phyloP scores from a whole-genome alignment of 1,284 basidiomycete genomes.

The Ceratobasidium sp. region DNA sequence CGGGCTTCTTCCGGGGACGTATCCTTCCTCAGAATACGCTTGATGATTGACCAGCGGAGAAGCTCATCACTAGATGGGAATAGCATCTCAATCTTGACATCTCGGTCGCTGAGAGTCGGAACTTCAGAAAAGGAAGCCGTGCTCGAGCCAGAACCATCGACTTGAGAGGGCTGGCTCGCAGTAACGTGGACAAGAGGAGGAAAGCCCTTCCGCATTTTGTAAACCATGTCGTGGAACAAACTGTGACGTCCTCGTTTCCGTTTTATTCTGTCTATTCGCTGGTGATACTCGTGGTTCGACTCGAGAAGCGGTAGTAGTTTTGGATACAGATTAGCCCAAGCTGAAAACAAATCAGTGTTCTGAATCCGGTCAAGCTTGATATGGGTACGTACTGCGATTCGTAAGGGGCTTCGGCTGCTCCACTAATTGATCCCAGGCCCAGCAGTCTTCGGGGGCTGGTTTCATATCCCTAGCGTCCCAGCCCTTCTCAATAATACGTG shows the following conservation, averaged over 20 bases:
- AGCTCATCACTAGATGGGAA: conserved; percentile 18
- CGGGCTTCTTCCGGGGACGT: not conserved
- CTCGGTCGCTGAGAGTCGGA: not conserved
- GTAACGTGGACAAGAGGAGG: too few species aligned
- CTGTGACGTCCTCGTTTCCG: not conserved
- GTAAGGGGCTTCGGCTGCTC: too few species aligned
- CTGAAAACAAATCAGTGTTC: too few species aligned
- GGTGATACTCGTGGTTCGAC: not conserved
- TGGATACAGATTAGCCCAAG: too few species aligned
- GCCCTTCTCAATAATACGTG: not conserved
- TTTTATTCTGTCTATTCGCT: not conserved
- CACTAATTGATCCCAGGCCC: too few species aligned
- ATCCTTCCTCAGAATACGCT: conserved; percentile 4
- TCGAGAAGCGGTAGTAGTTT: not conserved
- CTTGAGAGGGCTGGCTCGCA: not conserved
- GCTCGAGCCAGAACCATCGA: not conserved
- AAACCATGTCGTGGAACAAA: not conserved
- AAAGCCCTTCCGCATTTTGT: not conserved
- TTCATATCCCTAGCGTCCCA: too few species aligned
- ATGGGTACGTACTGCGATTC: too few species aligned
- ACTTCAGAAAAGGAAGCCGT: not conserved
- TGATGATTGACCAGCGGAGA: conserved; percentile 18
- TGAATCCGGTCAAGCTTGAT: too few species aligned
- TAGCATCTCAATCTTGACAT: not conserved
- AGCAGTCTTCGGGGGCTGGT: too few species aligned